Evolutionary conservation across 2,329 filamentous ascomycete species (phyloP).

Genomic region (Lecanicillium sp.): DNA sequence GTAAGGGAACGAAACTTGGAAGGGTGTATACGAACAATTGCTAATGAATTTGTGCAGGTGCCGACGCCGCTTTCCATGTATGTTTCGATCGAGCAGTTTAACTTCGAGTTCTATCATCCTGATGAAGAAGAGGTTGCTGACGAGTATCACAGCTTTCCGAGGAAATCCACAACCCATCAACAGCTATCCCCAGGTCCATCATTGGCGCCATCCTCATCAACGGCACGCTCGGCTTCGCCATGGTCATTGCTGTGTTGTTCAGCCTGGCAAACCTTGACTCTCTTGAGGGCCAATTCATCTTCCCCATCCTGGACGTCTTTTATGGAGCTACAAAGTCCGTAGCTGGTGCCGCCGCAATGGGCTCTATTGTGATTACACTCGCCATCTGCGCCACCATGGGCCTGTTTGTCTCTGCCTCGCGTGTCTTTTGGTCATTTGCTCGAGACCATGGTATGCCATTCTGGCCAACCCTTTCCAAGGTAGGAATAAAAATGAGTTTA

Average conservation of each 20-base stretch:
- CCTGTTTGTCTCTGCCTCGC: conserved; percentile 48
- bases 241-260: conserved; percentile 47
- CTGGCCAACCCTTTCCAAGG: conserved; percentile 18
- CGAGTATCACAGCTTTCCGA: conserved; percentile 29
- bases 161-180: conserved; percentile 38
- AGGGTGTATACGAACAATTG: no score
- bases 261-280: conserved; percentile 40
- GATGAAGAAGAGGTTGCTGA: not conserved
- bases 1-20: no score
- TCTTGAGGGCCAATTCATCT: conserved; percentile 36
- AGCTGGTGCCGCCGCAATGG: conserved; percentile 41
- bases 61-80: conserved; percentile 3
- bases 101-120: not conserved
- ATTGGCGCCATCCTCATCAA: conserved; percentile 41
- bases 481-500: conserved; percentile 5
- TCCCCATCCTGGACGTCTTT: conserved; percentile 54
- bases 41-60: not conserved
- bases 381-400: conserved; percentile 41
- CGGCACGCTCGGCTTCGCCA: conserved; percentile 42
- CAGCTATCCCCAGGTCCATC: conserved; percentile 41
- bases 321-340: conserved; percentile 39
- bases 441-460: conserved; percentile 23
- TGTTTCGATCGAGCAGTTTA: not conserved
- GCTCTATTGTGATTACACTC: conserved; percentile 40
- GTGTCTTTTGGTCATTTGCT: conserved; percentile 47